Percentiles rank a stretch among this genome's conserved stretches.
phyloP scores from a whole-genome alignment of 768 basidiomycete genomes.

The Hericium erinaceus region DNA sequence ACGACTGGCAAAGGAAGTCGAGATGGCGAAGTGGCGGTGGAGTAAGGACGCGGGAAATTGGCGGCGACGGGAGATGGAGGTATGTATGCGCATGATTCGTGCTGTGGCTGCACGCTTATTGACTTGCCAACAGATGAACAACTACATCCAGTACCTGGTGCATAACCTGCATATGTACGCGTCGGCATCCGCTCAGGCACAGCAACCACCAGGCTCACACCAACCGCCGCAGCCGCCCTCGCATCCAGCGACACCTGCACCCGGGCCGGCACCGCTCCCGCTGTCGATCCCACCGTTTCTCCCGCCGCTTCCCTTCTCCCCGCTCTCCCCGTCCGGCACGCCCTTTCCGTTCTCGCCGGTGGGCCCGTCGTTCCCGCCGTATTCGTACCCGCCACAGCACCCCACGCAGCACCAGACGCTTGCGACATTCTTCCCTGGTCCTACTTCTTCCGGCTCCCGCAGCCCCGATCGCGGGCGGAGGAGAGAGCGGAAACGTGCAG shows the following conservation, averaged over 20 bases:
- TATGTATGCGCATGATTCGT: not conserved
- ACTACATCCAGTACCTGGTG: conserved; percentile 4
- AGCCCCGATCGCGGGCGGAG: conserved; percentile 1
- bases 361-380: not conserved
- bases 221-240: not conserved
- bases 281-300: not conserved
- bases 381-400: not conserved
- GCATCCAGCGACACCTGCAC: not conserved
- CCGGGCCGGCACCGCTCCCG: not conserved
- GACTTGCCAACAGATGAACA: not conserved
- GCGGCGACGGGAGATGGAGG: conserved; percentile 4
- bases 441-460: not conserved
- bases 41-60: conserved; percentile 1
- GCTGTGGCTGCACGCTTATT: not conserved
- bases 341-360: not conserved
- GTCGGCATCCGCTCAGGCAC: not conserved
- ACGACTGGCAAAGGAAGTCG: conserved; percentile 3
- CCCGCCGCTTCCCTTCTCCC: not conserved
- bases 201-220: not conserved
- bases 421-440: not conserved
- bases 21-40: not conserved
- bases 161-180: not conserved
- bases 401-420: not conserved
- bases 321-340: not conserved
- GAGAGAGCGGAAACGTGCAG: not conserved